Conservation (phyloP, 176 grass and related monocot genomes). For the Panicum miliaceum region DNA sequence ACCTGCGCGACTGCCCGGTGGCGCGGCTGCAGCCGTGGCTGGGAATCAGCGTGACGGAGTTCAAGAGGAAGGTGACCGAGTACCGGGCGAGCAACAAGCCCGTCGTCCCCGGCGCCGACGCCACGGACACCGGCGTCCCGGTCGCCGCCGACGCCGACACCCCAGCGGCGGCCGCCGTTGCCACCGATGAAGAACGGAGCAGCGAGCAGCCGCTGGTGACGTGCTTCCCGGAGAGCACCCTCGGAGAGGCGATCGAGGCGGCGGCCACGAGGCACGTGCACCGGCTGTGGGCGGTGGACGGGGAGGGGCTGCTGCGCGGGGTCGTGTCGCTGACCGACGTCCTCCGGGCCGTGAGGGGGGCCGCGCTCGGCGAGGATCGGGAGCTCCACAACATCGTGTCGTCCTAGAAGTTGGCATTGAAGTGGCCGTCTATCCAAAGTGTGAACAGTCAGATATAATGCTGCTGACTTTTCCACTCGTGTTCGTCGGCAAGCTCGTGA, state of each 20-base stretch:
- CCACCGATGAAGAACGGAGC: not conserved
- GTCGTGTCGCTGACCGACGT: constrained; percentile 73
- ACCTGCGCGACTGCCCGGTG: constrained; percentile 67
- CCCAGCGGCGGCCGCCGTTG: not conserved
- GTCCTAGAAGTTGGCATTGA: not conserved
- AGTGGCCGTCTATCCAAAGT: not conserved
- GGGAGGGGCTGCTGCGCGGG: constrained; percentile 44
- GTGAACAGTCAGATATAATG: not conserved
- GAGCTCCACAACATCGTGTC: constrained; percentile 47
- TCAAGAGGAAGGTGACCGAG: constrained; percentile 62
- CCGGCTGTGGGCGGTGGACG: constrained; percentile 75
- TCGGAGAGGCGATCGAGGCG: constrained; percentile 60
- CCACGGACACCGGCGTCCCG: not conserved
- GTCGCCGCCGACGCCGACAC: not conserved
- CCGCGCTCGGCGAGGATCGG: constrained; percentile 56
- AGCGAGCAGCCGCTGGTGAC: constrained; percentile 39
- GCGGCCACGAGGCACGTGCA: constrained; percentile 64
- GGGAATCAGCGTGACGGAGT: constrained; percentile 56
- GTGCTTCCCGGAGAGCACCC: constrained; percentile 56
- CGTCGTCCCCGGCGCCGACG: constrained; percentile 16
- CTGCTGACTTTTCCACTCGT: too few relatives aligned
- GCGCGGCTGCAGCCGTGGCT: constrained; percentile 61
- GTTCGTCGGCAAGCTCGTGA: too few relatives aligned
- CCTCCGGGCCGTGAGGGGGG: constrained; percentile 56
- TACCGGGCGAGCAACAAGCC: constrained; percentile 29